These are phyloP conservation scores for Exophiala calicioides DNA, from an alignment of 2,329 filamentous ascomycete genomes.

Conservation along the genomic window DNA sequence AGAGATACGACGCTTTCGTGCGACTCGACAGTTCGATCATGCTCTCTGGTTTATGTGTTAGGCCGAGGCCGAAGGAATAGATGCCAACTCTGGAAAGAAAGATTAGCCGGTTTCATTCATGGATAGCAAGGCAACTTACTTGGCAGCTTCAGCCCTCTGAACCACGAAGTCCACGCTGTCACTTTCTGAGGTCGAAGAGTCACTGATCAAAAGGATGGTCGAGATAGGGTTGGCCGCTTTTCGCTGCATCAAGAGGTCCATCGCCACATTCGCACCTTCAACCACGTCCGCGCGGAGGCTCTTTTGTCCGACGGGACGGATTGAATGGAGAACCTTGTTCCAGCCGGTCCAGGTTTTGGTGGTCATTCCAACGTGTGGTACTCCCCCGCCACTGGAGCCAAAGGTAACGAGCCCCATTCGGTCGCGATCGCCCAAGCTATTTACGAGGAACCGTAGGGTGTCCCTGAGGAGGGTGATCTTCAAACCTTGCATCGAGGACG, in stretches of 20 bases:
- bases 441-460: conserved; percentile 86
- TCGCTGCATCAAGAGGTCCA: conserved; percentile 97
- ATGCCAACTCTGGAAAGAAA: conserved; percentile 80
- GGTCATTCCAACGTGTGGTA: conserved; percentile 97
- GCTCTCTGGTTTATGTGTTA: conserved; percentile 97
- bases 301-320: conserved; percentile 93
- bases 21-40: conserved; percentile 96
- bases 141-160: conserved; percentile 92
- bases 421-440: conserved; percentile 85
- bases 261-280: conserved; percentile 94
- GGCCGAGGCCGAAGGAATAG: conserved; percentile 91
- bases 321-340: conserved; percentile 80
- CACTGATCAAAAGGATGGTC: conserved; percentile 94
- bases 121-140: no score
- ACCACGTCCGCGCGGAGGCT: conserved; percentile 95
- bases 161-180: conserved; percentile 98
- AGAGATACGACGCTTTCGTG: conserved; percentile 96
- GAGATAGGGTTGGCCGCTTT: conserved; percentile 95
- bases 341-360: conserved; percentile 92
- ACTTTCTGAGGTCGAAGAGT: conserved; percentile 89
- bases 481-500: conserved; percentile 98
- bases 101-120: no score
- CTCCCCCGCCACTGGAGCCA: conserved; percentile 87
- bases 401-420: conserved; percentile 98
- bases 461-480: conserved; percentile 95